These are phyloP conservation scores for Botryotinia globosa DNA, from an alignment of 2,329 filamentous ascomycete species.

Conservation along the genomic window DNA sequence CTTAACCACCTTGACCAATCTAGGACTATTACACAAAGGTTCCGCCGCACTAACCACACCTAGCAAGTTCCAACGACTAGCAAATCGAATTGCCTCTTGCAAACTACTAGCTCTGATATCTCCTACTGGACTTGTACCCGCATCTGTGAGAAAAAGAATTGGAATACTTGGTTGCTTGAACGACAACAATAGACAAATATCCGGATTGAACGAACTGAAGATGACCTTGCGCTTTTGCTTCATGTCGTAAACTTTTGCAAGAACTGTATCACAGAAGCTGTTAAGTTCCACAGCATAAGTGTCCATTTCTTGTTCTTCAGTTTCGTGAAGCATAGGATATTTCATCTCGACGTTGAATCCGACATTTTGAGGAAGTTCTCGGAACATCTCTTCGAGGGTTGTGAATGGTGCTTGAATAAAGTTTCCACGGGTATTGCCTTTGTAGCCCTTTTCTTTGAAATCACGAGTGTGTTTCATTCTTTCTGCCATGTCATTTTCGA, in stretches of 20 bases:
- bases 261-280: constrained; percentile 90
- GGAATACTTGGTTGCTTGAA: constrained; percentile 98
- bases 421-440: constrained; percentile 88
- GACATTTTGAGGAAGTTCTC: constrained; percentile 73
- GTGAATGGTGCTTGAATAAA: constrained; percentile 97
- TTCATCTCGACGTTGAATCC: constrained; percentile 99
- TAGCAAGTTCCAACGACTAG: constrained; percentile 88
- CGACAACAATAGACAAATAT: constrained; percentile 88
- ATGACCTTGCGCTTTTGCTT: constrained; percentile 84
- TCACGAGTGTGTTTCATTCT: constrained; percentile 97
- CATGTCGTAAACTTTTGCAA: constrained; percentile 85
- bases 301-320: constrained; percentile 94
- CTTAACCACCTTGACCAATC: constrained; percentile 89
- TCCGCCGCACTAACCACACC: constrained; percentile 88
- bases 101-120: constrained; percentile 88
- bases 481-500: constrained; percentile 53
- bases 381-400: constrained; percentile 90
- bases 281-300: constrained; percentile 94
- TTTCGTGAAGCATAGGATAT: constrained; percentile 97
- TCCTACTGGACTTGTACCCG: constrained; percentile 74
- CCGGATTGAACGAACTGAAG: constrained; percentile 96
- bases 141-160: constrained; percentile 90
- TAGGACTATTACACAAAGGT: constrained; percentile 82
- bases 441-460: constrained; percentile 92
- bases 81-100: constrained; percentile 94